These are phyloP conservation scores for Podaxis sp. DNA, from an alignment of 768 basidiomycete species.

Conservation along the genomic window DNA sequence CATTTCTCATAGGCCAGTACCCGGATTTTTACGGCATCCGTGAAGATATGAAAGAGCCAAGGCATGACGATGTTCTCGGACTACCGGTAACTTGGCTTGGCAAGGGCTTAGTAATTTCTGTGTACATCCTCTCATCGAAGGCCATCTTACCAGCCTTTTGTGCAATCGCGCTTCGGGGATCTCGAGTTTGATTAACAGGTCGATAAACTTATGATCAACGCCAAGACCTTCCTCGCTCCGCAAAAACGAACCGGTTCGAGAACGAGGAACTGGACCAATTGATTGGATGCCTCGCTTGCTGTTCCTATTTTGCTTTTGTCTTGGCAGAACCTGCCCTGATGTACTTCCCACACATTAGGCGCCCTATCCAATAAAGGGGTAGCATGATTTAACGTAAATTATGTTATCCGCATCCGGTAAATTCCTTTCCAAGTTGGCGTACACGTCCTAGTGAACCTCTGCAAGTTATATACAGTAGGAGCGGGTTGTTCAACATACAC, in stretches of 20 bases:
- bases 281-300: background rate
- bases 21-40: background rate
- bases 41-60: background rate
- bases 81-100: background rate
- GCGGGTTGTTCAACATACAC: too few relatives aligned
- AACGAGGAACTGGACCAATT: background rate
- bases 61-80: background rate
- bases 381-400: background rate
- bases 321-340: background rate
- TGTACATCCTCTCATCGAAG: background rate
- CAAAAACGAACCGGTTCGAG: background rate
- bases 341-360: background rate
- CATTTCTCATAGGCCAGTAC: background rate
- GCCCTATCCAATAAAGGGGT: background rate
- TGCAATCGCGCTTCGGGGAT: background rate
- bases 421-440: conserved; percentile 4
- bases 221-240: background rate
- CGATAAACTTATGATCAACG: background rate
- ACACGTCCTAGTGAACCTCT: background rate
- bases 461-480: too few relatives aligned
- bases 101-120: background rate
- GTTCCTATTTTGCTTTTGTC: background rate
- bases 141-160: background rate
- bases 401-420: conserved; percentile 7
- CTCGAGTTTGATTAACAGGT: background rate